phyloP scores from a whole-genome alignment of 176 grass and related monocot genomes.

The Puya raimondii region DNA sequence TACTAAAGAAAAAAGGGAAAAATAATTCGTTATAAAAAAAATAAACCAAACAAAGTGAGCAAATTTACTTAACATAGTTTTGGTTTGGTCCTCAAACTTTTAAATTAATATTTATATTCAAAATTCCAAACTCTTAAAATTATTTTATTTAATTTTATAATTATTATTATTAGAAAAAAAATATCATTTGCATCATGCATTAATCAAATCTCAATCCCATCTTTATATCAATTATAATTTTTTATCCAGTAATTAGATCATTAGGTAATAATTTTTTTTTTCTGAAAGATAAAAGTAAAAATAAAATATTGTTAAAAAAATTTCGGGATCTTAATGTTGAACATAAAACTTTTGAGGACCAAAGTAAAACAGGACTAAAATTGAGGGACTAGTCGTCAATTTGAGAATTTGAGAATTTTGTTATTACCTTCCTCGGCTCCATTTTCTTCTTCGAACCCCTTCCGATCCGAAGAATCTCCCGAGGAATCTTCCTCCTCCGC shows the following conservation, averaged over 20 bases:
- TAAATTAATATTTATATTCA: no score
- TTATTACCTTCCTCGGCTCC: constrained; percentile 44
- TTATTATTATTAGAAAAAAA: no score
- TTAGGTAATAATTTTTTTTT: background rate
- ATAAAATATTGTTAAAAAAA: no score
- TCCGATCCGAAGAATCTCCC: constrained; percentile 69
- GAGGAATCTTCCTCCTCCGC: constrained; percentile 47
- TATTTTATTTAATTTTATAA: no score
- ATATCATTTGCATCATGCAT: no score
- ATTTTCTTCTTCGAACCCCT: constrained; percentile 32
- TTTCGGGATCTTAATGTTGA: background rate
- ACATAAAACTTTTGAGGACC: background rate
- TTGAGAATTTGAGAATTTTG: no score
- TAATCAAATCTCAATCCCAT: no score
- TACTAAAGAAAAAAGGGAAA: background rate
- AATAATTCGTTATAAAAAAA: background rate
- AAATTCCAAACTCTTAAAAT: no score
- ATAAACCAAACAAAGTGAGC: background rate
- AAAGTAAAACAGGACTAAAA: background rate
- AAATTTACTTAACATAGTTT: no score
- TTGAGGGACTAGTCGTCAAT: background rate
- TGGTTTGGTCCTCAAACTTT: no score
- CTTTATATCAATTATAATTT: no score
- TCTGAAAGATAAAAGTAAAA: no score
- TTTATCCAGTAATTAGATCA: constrained; percentile 4